phyloP scores from a whole-genome alignment of 164 flowering plant species.

The Platanus orientalis region DNA sequence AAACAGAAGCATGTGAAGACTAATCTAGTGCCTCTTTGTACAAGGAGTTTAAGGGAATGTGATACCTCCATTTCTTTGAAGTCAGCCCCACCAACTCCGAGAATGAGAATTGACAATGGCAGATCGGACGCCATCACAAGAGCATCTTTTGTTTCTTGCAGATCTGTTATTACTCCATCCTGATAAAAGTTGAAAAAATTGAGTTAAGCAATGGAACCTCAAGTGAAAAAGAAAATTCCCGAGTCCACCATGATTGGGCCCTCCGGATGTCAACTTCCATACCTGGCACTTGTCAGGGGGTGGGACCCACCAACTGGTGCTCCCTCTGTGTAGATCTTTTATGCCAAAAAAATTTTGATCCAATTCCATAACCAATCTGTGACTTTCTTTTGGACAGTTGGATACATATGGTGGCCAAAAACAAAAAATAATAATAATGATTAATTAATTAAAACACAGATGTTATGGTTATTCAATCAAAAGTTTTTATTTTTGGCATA shows the following conservation, averaged over 20 bases:
- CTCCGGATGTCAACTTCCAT: not conserved
- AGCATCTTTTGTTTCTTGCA: constrained; percentile 81
- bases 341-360: too few relatives aligned
- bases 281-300: not conserved
- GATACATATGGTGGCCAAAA: too few relatives aligned
- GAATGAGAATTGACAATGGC: constrained; percentile 70
- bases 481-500: too few relatives aligned
- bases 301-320: too few relatives aligned
- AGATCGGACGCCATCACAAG: constrained; percentile 74
- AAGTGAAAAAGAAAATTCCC: not conserved
- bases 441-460: too few relatives aligned
- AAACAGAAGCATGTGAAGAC: too few relatives aligned
- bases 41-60: not conserved
- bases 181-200: constrained; percentile 18
- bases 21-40: too few relatives aligned
- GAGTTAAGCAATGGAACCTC: not conserved
- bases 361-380: too few relatives aligned
- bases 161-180: constrained; percentile 89
- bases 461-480: too few relatives aligned
- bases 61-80: constrained; percentile 84
- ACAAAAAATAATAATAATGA: too few relatives aligned
- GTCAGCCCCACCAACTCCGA: constrained; percentile 87
- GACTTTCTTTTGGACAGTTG: too few relatives aligned
- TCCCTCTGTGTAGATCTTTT: too few relatives aligned
- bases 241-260: not conserved